Evolutionary conservation across 2,329 filamentous ascomycete species (phyloP).

Genomic region (Cercospora canescens): DNA sequence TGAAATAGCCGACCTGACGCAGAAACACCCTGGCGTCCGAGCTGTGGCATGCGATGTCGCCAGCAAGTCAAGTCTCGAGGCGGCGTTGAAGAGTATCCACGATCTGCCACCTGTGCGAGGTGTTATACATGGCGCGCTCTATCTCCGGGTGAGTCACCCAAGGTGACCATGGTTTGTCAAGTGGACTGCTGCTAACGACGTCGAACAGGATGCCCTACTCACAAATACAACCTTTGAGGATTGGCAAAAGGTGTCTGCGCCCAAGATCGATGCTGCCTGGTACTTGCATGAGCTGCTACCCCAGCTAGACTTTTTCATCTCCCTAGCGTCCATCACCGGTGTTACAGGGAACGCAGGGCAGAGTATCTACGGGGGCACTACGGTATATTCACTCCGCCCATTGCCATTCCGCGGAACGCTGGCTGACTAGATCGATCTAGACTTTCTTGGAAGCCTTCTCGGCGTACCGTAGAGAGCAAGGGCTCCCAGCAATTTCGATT

Average conservation of each 20-base stretch:
- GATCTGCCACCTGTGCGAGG: constrained; percentile 1
- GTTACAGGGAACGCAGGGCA: constrained; percentile 59
- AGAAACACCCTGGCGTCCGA: not conserved
- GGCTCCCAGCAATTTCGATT: constrained; percentile 50
- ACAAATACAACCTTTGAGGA: constrained; percentile 6
- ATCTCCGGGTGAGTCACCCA: not conserved
- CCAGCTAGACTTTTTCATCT: constrained; percentile 34
- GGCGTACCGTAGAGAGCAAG: constrained; percentile 41
- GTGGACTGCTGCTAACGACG: not conserved
- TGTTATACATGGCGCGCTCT: constrained; percentile 1
- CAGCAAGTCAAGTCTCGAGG: not conserved
- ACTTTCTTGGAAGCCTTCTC: constrained; percentile 28
- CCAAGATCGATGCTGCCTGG: constrained; percentile 35
- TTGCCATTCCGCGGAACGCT: not conserved
- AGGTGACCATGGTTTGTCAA: not conserved
- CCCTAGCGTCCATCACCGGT: constrained; percentile 50
- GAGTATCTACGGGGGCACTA: constrained; percentile 54
- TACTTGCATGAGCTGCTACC: constrained; percentile 27
- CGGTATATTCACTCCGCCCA: not conserved
- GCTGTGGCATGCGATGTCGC: not conserved
- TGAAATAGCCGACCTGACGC: not conserved
- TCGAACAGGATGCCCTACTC: constrained; percentile 7
- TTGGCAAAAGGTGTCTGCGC: constrained; percentile 12
- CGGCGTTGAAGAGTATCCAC: not conserved
- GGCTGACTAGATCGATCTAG: not conserved